Conservation (phyloP, 352 stramenopile species). For the Phytophthora fragariae region DNA sequence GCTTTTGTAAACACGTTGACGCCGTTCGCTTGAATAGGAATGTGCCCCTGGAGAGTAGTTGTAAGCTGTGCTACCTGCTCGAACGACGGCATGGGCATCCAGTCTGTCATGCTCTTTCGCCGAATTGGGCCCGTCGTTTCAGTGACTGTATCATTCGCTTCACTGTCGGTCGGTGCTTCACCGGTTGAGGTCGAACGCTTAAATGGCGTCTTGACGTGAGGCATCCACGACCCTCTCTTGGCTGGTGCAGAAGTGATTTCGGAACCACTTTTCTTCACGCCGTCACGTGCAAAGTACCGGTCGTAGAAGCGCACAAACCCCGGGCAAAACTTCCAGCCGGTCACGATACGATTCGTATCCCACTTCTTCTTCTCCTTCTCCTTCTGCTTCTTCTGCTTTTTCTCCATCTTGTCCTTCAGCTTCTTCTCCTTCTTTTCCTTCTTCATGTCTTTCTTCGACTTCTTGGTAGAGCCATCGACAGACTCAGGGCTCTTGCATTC, state of each 20-base stretch:
- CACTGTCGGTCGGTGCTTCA: constrained; percentile 29
- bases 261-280: constrained; percentile 26
- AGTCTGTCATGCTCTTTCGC: constrained; percentile 54
- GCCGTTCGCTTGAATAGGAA: constrained; percentile 33
- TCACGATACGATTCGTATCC: constrained; percentile 46
- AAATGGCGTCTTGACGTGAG: constrained; percentile 31
- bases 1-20: constrained; percentile 72
- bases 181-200: constrained; percentile 45
- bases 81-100: constrained; percentile 44
- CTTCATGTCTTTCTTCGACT: constrained; percentile 36
- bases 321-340: constrained; percentile 64
- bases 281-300: constrained; percentile 54
- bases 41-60: constrained; percentile 41
- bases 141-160: constrained; percentile 33
- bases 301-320: constrained; percentile 78
- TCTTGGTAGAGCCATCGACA: constrained; percentile 15
- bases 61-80: constrained; percentile 45
- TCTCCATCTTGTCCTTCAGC: constrained; percentile 33
- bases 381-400: constrained; percentile 45
- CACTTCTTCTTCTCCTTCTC: constrained; percentile 45
- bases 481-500: constrained; percentile 26
- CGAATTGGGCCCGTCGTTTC: constrained; percentile 34
- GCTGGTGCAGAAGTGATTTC: constrained; percentile 33
- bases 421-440: constrained; percentile 38
- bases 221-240: constrained; percentile 34